Base-by-base conservation (phyloP, 2,329 filamentous ascomycete genomes). In the Exserohilum rostratum region DNA sequence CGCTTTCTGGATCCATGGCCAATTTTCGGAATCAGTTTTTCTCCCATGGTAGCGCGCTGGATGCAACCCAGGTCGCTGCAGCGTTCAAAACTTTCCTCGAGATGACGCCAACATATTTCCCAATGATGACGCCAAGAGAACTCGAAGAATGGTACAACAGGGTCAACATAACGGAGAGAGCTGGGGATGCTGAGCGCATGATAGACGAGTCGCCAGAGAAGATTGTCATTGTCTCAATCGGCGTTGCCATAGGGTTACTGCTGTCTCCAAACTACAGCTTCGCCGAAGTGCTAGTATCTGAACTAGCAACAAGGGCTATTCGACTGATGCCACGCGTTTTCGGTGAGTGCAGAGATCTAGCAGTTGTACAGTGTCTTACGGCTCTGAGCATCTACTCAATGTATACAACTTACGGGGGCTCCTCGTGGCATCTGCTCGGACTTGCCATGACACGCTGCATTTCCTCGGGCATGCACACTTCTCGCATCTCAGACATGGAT, bases 371-470 rank as follows among this genome's bases (percentile, higher is more conserved):
- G 12, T 47, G 45, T 18, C 25, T 47, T 17, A 15, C 25, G 13
- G 25, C 45, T 13, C 34, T 47, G 25, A 37, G 33, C 3, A 48
- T 58, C 6, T 46, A 52, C 20, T 60, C 55, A 2, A 13, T 55
- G 2, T 58, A 47, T 31, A 60, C 58, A 5, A 37, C 51, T 3
- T 44, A 44, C 25, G 55, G 58, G 30, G 58, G 58, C 12, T 60
- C 58, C 5, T 53, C 55, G 17, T 58, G 58, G 58, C 58, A 60
- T 48, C 33, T 60, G 4, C 40, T 60, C 30, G 58, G 55, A 5
- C 39, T 60, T 7, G 31, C 55, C 2, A 53, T 60, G 55, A 60
- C 55, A 2, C 51, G 58, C 17, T 60, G 51, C 20, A 49, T 60
- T 3, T 46, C 58, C 15, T 38, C 55, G 5, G 58, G 55, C 18